Percentiles rank a stretch among this genome's conserved stretches.
Evolutionary conservation across 495 filamentous ascomycete genomes (phyloP).

Genomic region (Letharia columbiana): DNA sequence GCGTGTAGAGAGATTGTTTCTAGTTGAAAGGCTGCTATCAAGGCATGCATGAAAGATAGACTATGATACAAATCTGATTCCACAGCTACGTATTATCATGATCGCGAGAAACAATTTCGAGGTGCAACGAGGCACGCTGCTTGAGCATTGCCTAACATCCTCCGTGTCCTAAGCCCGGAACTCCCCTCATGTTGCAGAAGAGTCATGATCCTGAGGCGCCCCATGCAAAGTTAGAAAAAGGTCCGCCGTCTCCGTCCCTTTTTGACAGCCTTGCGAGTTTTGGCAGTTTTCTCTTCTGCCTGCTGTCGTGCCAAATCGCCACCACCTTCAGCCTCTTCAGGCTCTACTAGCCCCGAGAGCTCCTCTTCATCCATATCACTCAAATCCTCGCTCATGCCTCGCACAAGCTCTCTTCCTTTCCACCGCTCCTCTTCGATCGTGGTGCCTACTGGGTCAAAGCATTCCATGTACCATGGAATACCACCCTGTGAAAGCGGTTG

Average conservation of each 20-base stretch:
- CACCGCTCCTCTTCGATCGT: conserved; percentile 68
- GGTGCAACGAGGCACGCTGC: neutral
- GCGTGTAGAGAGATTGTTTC: too few species aligned
- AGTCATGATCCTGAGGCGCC: neutral
- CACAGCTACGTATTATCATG: neutral
- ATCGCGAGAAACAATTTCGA: neutral
- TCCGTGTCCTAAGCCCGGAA: neutral
- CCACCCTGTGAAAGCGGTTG: conserved; percentile 61
- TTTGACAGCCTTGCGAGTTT: conserved; percentile 16
- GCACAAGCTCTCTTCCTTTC: conserved; percentile 64
- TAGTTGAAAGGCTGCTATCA: neutral
- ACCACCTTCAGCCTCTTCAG: conserved; percentile 28
- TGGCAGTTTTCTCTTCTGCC: conserved; percentile 11
- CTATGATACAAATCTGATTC: neutral
- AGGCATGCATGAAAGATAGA: neutral
- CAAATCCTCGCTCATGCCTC: conserved; percentile 75
- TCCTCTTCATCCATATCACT: conserved; percentile 85
- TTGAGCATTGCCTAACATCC: neutral
- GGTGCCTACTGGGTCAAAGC: conserved; percentile 71
- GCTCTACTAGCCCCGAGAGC: conserved; percentile 54
- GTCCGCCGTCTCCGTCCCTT: conserved; percentile 17
- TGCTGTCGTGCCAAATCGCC: conserved; percentile 9
- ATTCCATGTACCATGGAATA: conserved; percentile 79
- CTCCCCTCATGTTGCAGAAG: neutral
- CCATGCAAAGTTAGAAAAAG: conserved; percentile 4